Evolutionary conservation across 768 basidiomycete genomes (phyloP), one percentile per base, ranked within the genome.

Genomic region (Phlegmacium glaucopus): DNA sequence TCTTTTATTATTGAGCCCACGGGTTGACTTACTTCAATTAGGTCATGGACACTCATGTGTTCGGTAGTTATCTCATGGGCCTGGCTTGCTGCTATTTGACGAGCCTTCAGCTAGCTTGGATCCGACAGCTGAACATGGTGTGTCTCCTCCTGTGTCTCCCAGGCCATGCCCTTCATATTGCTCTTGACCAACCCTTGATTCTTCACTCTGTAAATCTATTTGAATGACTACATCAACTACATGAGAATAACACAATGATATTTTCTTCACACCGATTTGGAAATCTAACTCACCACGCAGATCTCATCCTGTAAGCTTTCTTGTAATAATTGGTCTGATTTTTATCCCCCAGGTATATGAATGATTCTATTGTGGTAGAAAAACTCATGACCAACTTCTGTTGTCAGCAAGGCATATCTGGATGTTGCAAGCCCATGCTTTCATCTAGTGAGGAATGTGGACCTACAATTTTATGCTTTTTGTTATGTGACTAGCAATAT

Each of bases 181-280:
- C 28, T n/a, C 27, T n/a, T 22, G 12, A 28, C 15, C 37, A 30
- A 47, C 51, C 6, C 48, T 41, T 39, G 42, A n/a, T 18, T 38
- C 44, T 28, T 37, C 45, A 16, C 34, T 15, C 35, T 48, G 9
- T 39, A 77, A 77, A 90, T 56, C 68, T 90, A 8, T 91, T 91
- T 45, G 78, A 85, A 51, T 73, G 87, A 37, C 67, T 90, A 25
- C 78, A 83, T 15, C 66, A 72, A 7, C 59, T 89, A 15, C 74
- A 87, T 38, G 86, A 84, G 11, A 82, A 76, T 61, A 90, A 87
- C 63, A 90, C 88, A 1, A 90, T 90, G 88, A 63, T 90, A 18
- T 90, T 89, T 59, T 89, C 87, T 1, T 85, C 85, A 0, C 89
- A 86, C 63, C 72, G 83, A 1, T 80, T 80, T 56, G 87, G 85